A percentile compares a stretch with the other conserved stretches of the same genome.
Conservation (phyloP, 345 rosid species). For the rapeseed (Brassica napus) region Da-Ae NC_063441.1:21364001-21364500, state of each 20-base stretch:
- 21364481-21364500: constrained; percentile 33
- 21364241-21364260: constrained; percentile 2
- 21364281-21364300: not conserved
- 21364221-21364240: not conserved
- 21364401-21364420: constrained; percentile 5
- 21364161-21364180: not conserved
- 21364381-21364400: not conserved
- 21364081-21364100: not conserved
- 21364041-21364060: not conserved
- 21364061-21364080: too few relatives aligned
- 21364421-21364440: not conserved
- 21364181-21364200: not conserved
- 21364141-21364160: constrained; percentile 11
- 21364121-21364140: not conserved
- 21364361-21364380: not conserved
- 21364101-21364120: not conserved
- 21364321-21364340: not conserved
- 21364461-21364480: constrained; percentile 16
- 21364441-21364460: not conserved
- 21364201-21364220: not conserved
- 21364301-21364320: not conserved
- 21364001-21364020: not conserved
- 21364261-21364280: constrained; percentile 16
- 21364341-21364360: not conserved
- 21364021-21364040: not conserved